These are phyloP conservation scores for Somion occarium DNA, from an alignment of 1,284 basidiomycete species.

Conservation along the genomic window DNA sequence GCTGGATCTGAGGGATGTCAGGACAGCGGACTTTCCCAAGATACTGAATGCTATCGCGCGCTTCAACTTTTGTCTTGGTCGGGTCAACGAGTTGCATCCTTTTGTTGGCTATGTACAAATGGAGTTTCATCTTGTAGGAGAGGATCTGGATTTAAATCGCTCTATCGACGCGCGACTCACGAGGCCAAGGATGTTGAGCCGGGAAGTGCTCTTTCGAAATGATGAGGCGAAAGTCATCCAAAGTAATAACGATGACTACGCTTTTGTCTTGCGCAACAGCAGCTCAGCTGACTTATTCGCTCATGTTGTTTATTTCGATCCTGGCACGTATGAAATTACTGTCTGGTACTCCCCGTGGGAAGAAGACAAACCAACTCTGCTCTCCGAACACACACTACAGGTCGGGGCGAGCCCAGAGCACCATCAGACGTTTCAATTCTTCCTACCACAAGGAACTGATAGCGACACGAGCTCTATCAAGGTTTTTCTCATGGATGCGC, in stretches of 20 bases:
- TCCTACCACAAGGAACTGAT: slow-evolving; percentile 4
- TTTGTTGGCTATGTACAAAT: slow-evolving; percentile 5
- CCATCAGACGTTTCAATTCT: slow-evolving; percentile 4
- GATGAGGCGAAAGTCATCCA: slow-evolving; percentile 7
- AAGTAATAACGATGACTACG: slow-evolving; percentile 6
- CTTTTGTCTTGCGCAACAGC: slow-evolving; percentile 9
- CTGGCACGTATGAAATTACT: slow-evolving; percentile 10
- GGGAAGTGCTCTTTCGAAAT: slow-evolving; percentile 5
- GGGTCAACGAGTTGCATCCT: slow-evolving; percentile 4
- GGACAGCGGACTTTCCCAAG: slow-evolving; percentile 3
- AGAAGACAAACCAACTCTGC: slow-evolving; percentile 6
- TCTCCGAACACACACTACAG: slow-evolving; percentile 7
- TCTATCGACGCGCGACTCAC: slow-evolving; percentile 1
- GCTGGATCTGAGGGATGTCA: slow-evolving; percentile 2
- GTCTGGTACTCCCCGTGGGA: slow-evolving; percentile 10
- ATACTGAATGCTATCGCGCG: slow-evolving; percentile 8
- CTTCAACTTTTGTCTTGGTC: slow-evolving; percentile 11
- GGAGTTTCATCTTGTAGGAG: slow-evolving; percentile 6
- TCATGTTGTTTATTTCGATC: slow-evolving; percentile 12
- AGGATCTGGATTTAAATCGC: background rate
- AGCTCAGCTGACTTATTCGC: slow-evolving; percentile 2
- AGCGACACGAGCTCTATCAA: slow-evolving; percentile 11
- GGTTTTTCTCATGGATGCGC: slow-evolving; percentile 8
- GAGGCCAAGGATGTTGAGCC: background rate
- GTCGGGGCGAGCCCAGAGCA: slow-evolving; percentile 10